Evolutionary conservation across 192 early-diverging fungal genomes (phyloP).

Genomic region (Backusella circina): DNA sequence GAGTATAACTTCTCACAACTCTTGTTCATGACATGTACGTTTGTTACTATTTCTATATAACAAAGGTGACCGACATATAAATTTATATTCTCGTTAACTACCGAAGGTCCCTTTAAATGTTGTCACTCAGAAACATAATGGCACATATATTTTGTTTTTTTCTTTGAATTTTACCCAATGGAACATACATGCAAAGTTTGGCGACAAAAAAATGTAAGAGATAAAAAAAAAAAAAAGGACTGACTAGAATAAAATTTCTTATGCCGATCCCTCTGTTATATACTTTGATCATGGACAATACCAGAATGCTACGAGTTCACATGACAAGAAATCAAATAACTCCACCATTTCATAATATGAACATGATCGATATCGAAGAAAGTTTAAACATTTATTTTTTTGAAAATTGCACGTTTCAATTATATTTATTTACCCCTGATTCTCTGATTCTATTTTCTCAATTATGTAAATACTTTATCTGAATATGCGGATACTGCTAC

Average conservation of each 20-base stretch:
- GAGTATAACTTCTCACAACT: no score
- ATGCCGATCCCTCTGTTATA: neutral
- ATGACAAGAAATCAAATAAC: neutral
- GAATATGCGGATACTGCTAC: neutral
- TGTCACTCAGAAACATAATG: neutral
- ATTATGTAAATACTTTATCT: neutral
- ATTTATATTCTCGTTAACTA: no score
- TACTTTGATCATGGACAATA: neutral
- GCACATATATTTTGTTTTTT: neutral
- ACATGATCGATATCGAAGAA: neutral
- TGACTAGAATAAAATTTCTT: neutral
- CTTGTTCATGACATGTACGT: no score
- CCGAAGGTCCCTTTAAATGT: no score
- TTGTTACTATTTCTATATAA: no score
- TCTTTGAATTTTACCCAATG: neutral
- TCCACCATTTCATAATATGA: neutral
- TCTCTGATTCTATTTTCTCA: neutral
- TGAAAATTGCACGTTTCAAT: neutral
- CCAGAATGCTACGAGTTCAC: neutral
- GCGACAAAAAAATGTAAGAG: neutral
- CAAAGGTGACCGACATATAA: no score
- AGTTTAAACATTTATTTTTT: neutral
- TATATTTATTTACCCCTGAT: neutral
- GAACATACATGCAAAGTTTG: neutral
- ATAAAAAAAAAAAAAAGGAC: no score